Evolutionary conservation across 2,329 filamentous ascomycete genomes (phyloP).

Genomic region (Aspergillus fructus): DNA sequence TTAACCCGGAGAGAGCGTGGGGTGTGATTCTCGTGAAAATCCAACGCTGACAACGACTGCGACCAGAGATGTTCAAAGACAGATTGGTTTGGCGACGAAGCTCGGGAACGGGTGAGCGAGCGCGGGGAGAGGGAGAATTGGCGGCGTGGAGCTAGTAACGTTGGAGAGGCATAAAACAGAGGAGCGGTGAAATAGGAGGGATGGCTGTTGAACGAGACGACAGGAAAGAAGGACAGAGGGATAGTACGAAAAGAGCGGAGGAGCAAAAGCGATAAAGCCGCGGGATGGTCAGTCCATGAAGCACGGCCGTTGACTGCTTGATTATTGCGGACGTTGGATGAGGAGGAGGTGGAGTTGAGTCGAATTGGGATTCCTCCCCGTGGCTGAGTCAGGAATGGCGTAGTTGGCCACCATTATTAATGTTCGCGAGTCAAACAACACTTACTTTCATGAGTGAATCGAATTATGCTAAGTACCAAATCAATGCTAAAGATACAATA

Average conservation of each 20-base stretch:
- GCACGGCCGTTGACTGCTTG: constrained; percentile 6
- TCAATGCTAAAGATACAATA: constrained; percentile 10
- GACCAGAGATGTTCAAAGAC: not conserved
- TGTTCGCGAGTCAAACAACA: constrained; percentile 2
- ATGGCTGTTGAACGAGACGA: not conserved
- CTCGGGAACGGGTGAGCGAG: constrained; percentile 14
- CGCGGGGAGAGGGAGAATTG: constrained; percentile 18
- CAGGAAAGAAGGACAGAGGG: constrained; percentile 12
- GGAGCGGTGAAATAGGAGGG: constrained; percentile 13
- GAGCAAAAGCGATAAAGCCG: constrained; percentile 11
- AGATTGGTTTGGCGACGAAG: constrained; percentile 6
- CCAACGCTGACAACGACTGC: not conserved
- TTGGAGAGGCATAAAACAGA: constrained; percentile 19
- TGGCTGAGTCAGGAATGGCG: constrained; percentile 13
- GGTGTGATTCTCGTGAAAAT: not conserved
- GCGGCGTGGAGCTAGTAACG: constrained; percentile 23
- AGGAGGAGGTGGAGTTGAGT: constrained; percentile 5
- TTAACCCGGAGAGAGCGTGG: not conserved
- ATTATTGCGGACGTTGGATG: constrained; percentile 7
- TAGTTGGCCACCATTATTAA: constrained; percentile 6
- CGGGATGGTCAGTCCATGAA: constrained; percentile 13
- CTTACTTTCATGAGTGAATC: not conserved
- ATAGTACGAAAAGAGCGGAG: constrained; percentile 17
- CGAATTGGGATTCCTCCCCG: constrained; percentile 7
- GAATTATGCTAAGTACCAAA: constrained; percentile 7